Evolutionary conservation across 2,329 filamentous ascomycete species (phyloP), one percentile per base, ranked within the genome.

Genomic region (Cercospora sesami): DNA sequence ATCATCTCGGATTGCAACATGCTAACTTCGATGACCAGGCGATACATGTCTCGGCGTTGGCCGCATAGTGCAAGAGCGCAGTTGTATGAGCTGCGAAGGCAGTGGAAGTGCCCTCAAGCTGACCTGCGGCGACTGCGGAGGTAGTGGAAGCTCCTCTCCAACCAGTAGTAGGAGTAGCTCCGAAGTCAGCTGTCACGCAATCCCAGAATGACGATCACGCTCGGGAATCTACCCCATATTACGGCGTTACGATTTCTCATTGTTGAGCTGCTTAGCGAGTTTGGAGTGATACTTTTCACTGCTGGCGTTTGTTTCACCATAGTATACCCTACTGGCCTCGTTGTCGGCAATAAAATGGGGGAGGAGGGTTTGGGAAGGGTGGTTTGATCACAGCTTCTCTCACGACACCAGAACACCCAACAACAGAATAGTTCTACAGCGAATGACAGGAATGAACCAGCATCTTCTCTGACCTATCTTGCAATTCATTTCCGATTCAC

Each of bases 111-210:
- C 65, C 16, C 31, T 70, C 2, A 57, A 60, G 30, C 33, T 70
- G 14, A 70, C 63, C 14, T 70, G 68, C 53, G 68, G 68, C 12
- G 68, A 70, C 53, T 70, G 68, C 42, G 68, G 68, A 30, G 68
- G 68, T 2, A 66, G 55, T 36, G 68, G 68, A 0, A 45, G 39
- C 31, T 26, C 36, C 6, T 53, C 60, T 9, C 65, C 63, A 23
- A 63, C 55, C 14, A 64, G 53, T 14, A 58, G 60, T 23, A 57
- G 63, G 55, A 64, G 61, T 51, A 39, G 42, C 58, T 59, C 62
- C 7, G 62, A 58, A 18, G 23, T 12, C 57, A 33, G 62, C 36
- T 64, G 62, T 26, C 30, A 18, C 26, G 23, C 33, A n/a, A 64
- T 64, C 51, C 31, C 51, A 5, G 62, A 64, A 21, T 64, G 14